phyloP scores from a whole-genome alignment of 2,329 filamentous ascomycete species.

The Pyrenochaeta sp. region DNA sequence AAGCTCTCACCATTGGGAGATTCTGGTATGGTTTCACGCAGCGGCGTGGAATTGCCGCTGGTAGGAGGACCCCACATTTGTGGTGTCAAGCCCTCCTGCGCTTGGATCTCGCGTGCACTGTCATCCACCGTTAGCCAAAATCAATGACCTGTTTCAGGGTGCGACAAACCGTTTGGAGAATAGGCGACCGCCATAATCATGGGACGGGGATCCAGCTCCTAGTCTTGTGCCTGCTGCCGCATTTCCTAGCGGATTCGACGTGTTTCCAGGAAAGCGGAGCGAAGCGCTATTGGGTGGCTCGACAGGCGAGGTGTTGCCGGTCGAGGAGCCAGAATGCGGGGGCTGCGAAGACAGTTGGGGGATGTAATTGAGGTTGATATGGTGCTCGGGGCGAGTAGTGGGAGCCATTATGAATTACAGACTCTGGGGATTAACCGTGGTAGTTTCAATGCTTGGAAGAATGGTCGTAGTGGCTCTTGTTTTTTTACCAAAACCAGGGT shows the following conservation, averaged over 20 bases:
- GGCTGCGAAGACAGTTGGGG: slow-evolving; percentile 72
- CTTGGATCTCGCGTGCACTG: slow-evolving; percentile 95
- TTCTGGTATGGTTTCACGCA: slow-evolving; percentile 97
- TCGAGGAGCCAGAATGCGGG: slow-evolving; percentile 79
- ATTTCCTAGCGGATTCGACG: slow-evolving; percentile 62
- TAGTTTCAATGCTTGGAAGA: slow-evolving; percentile 36
- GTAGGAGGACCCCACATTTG: slow-evolving; percentile 91
- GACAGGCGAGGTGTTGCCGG: slow-evolving; percentile 79
- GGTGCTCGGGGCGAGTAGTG: slow-evolving; percentile 77
- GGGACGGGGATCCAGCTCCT: slow-evolving; percentile 94
- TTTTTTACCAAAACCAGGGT: slow-evolving; percentile 49
- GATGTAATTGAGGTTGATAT: slow-evolving; percentile 84
- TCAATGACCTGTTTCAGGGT: slow-evolving; percentile 39
- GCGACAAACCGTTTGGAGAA: slow-evolving; percentile 87
- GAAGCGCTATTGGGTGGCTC: slow-evolving; percentile 72
- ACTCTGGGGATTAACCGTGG: slow-evolving; percentile 36
- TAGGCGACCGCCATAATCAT: slow-evolving; percentile 80
- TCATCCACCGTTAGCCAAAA: slow-evolving; percentile 40
- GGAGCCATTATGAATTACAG: slow-evolving; percentile 92
- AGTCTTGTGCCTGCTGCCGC: slow-evolving; percentile 70
- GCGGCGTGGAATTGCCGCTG: slow-evolving; percentile 93
- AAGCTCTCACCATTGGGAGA: slow-evolving; percentile 93
- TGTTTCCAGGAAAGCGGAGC: slow-evolving; percentile 76
- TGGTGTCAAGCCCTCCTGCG: slow-evolving; percentile 84
- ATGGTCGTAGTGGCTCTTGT: slow-evolving; percentile 43